Percentiles rank a stretch among this genome's conserved stretches.
Conservation (phyloP, 208 protist species). For the Naegleria fowleri region DNA sequence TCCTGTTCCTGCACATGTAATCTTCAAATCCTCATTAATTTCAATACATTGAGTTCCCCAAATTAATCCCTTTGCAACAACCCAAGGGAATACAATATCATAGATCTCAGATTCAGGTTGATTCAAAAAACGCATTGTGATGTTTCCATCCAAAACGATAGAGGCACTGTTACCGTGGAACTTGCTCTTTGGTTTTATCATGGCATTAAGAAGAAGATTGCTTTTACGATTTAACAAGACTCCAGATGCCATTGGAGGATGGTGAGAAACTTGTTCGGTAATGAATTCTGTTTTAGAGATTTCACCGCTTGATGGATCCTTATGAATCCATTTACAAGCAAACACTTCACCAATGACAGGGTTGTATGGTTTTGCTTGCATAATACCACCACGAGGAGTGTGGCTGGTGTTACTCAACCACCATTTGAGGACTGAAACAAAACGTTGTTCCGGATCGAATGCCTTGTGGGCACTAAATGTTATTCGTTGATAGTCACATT, state of each 20-base stretch:
- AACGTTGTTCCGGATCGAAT: not conserved
- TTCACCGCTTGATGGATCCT: not conserved
- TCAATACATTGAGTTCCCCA: not conserved
- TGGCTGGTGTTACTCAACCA: not conserved
- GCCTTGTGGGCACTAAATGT: not conserved
- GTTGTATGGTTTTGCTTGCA: constrained; percentile 13
- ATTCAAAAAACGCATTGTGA: not conserved
- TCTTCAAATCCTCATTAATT: not conserved
- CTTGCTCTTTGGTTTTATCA: constrained; percentile 12
- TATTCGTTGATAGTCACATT: not conserved
- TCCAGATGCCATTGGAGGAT: not conserved
- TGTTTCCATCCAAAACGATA: not conserved
- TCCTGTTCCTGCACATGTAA: not conserved
- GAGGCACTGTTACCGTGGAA: not conserved
- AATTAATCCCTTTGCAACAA: not conserved
- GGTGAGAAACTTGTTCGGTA: constrained; percentile 19
- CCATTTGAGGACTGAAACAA: not conserved
- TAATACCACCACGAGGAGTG: constrained; percentile 1
- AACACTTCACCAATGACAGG: not conserved
- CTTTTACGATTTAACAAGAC: not conserved
- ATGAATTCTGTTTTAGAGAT: not conserved
- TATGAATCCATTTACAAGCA: not conserved
- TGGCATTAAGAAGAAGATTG: not conserved
- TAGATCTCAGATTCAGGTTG: not conserved
- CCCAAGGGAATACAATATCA: not conserved